Evolutionary conservation across 495 filamentous ascomycete genomes (phyloP).

Genomic region (Trichoderma erinaceum): DNA sequence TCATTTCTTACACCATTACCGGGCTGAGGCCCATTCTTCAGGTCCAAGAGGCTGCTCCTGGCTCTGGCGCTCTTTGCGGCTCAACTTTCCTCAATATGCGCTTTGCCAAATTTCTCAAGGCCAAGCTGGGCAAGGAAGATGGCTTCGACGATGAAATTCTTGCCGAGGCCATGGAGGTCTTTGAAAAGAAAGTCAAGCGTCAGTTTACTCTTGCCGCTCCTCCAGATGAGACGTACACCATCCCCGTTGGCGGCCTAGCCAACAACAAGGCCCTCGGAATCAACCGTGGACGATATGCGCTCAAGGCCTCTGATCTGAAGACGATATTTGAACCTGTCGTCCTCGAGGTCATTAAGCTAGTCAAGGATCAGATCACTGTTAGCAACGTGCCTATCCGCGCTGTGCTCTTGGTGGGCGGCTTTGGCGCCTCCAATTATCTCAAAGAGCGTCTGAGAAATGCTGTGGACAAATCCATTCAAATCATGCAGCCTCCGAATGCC

Average conservation of each 20-base stretch:
- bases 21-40: conserved; percentile 40
- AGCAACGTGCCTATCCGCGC: conserved; percentile 42
- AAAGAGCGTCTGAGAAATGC: conserved; percentile 46
- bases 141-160: conserved; percentile 33
- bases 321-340: conserved; percentile 55
- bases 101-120: conserved; percentile 41
- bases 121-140: conserved; percentile 27
- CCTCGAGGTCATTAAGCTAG: conserved; percentile 49
- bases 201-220: conserved; percentile 24
- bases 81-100: conserved; percentile 48
- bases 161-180: conserved; percentile 32
- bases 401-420: conserved; percentile 66
- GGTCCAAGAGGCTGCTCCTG: conserved; percentile 42
- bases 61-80: conserved; percentile 51
- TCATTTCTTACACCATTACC: conserved; percentile 51
- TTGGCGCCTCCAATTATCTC: conserved; percentile 63
- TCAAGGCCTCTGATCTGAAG: conserved; percentile 37
- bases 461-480: conserved; percentile 32
- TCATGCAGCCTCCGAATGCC: conserved; percentile 57
- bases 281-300: conserved; percentile 25
- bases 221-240: conserved; percentile 27
- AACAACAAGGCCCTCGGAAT: conserved; percentile 27
- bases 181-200: conserved; percentile 32
- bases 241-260: conserved; percentile 30
- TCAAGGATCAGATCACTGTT: conserved; percentile 50